Evolutionary conservation across 148 eudicot genomes (phyloP).

Genomic region (Linanthus parryae): DNA sequence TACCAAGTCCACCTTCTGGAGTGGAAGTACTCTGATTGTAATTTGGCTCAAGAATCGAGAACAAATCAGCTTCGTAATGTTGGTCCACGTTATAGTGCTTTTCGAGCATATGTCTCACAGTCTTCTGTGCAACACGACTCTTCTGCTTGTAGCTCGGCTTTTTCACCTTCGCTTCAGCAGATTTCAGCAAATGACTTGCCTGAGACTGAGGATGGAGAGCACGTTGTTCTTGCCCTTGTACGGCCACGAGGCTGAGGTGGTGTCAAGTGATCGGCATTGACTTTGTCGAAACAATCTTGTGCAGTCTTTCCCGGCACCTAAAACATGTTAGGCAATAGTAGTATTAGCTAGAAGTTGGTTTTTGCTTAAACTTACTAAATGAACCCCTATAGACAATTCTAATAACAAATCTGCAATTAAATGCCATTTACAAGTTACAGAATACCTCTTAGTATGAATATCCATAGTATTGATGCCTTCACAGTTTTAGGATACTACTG

Average conservation of each 20-base stretch:
- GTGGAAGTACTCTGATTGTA: conserved; percentile 16
- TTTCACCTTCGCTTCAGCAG: conserved; percentile 30
- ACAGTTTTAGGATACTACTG: too few relatives aligned
- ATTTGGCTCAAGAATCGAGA: conserved; percentile 48
- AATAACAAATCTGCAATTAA: too few relatives aligned
- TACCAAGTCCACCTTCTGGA: conserved; percentile 15
- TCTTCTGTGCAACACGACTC: conserved; percentile 48
- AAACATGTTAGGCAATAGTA: conserved; percentile 9
- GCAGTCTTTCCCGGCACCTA: conserved; percentile 95
- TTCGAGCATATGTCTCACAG: conserved; percentile 54
- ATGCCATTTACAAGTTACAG: too few relatives aligned
- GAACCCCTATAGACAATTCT: too few relatives aligned
- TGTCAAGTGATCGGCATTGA: conserved; percentile 57
- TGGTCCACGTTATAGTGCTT: conserved; percentile 43
- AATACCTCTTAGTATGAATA: too few relatives aligned
- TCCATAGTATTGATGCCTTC: too few relatives aligned
- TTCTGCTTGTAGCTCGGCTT: conserved; percentile 28
- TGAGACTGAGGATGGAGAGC: conserved; percentile 33
- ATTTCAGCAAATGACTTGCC: conserved; percentile 36
- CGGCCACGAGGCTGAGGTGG: conserved; percentile 47
- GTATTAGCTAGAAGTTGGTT: too few relatives aligned
- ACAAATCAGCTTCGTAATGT: conserved; percentile 49
- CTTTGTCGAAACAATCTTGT: conserved; percentile 85
- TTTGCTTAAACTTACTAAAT: too few relatives aligned
- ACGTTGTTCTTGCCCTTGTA: conserved; percentile 33